These are phyloP conservation scores for Claviceps spartinae DNA, from an alignment of 2,329 filamentous ascomycete species.

Conservation along the genomic window DNA sequence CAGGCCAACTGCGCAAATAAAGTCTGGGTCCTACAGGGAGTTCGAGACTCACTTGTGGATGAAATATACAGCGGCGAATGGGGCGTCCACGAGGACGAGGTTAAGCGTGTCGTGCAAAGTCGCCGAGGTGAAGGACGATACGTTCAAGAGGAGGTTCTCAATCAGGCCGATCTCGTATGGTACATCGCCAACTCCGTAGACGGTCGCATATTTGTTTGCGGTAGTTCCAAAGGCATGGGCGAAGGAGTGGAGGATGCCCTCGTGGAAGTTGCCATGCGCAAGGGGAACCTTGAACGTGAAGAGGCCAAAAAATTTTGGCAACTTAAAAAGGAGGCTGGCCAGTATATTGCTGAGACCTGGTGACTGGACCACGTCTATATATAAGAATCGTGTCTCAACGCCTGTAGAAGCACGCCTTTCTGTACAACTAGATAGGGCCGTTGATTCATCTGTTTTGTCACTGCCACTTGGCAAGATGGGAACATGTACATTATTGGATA, in stretches of 20 bases:
- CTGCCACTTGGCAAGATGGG: no score
- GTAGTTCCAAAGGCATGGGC: conserved; percentile 91
- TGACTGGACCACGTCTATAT: conserved; percentile 15
- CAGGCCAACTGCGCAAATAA: conserved; percentile 96
- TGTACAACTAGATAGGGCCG: neutral
- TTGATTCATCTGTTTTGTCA: no score
- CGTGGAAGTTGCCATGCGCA: conserved; percentile 81
- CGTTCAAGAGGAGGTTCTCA: conserved; percentile 85
- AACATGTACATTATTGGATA: no score
- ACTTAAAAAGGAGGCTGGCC: conserved; percentile 79
- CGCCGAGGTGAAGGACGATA: conserved; percentile 71
- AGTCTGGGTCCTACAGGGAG: conserved; percentile 90
- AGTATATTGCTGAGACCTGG: conserved; percentile 85
- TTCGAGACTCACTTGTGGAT: conserved; percentile 86
- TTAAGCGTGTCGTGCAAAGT: conserved; percentile 70
- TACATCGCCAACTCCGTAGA: conserved; percentile 95
- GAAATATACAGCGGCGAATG: conserved; percentile 96
- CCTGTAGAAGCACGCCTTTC: neutral
- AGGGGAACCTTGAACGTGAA: conserved; percentile 71
- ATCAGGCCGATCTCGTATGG: conserved; percentile 95
- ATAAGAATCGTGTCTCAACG: neutral
- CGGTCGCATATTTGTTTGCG: conserved; percentile 90
- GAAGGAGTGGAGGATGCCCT: conserved; percentile 85
- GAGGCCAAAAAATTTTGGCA: conserved; percentile 84
- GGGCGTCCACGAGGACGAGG: conserved; percentile 80